Percentiles rank a stretch among this genome's conserved stretches.
Evolutionary conservation across 352 stramenopile species (phyloP).

Genomic region (Phytophthora uliginosa): DNA sequence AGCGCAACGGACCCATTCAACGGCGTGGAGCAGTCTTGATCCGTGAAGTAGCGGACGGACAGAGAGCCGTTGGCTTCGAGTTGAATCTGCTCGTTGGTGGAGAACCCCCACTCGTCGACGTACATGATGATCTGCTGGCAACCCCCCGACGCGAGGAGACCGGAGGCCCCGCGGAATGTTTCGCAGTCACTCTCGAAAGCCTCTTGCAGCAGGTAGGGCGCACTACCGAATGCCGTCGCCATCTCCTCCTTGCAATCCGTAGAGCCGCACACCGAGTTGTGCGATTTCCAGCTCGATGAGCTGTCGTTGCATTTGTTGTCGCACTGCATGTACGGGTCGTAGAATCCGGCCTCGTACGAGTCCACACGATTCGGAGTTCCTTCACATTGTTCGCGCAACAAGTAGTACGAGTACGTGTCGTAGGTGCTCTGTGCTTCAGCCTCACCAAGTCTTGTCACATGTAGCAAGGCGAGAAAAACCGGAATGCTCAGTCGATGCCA

Average conservation of each 20-base stretch:
- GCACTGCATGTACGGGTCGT: background rate
- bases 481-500: background rate
- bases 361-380: conserved; percentile 4
- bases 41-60: conserved; percentile 10
- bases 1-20: background rate
- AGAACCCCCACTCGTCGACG: background rate
- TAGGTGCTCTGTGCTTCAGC: background rate
- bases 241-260: background rate
- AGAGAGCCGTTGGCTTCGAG: background rate
- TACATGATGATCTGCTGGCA: conserved; percentile 14
- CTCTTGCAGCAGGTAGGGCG: conserved; percentile 3
- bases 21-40: conserved; percentile 3
- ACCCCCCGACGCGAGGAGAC: conserved; percentile 1
- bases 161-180: background rate
- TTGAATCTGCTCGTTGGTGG: background rate
- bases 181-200: conserved; percentile 3
- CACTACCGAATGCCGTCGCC: background rate
- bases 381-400: background rate
- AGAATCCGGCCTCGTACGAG: background rate
- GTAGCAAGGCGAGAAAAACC: background rate
- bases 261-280: conserved; percentile 3
- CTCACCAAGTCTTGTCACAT: background rate
- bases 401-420: conserved; percentile 5
- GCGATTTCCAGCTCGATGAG: conserved; percentile 5
- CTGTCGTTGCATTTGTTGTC: conserved; percentile 2